These are phyloP conservation scores for Umbellularia californica DNA, from an alignment of 164 flowering plant species.

Conservation along the genomic window DNA sequence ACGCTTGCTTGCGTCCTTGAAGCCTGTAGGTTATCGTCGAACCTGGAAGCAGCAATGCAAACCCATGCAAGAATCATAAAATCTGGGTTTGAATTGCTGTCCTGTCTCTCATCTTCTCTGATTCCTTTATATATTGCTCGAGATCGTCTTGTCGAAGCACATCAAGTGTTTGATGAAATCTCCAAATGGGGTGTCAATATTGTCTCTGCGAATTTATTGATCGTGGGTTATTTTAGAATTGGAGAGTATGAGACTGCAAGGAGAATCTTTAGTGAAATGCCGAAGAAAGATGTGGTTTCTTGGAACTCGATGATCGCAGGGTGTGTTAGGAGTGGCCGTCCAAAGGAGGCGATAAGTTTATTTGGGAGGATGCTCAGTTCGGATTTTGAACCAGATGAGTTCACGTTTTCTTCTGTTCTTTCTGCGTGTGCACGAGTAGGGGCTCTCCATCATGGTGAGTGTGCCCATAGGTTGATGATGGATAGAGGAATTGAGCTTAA, in stretches of 20 bases:
- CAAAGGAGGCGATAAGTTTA: slow-evolving; percentile 38
- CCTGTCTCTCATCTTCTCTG: slow-evolving; percentile 36
- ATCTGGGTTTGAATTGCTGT: slow-evolving; percentile 38
- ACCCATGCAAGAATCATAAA: slow-evolving; percentile 31
- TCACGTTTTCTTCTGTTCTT: slow-evolving; percentile 58
- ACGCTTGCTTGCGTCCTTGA: slow-evolving; percentile 20
- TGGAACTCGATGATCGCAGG: slow-evolving; percentile 68
- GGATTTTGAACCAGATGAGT: slow-evolving; percentile 49
- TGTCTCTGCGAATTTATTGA: slow-evolving; percentile 32
- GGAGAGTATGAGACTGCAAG: slow-evolving; percentile 48
- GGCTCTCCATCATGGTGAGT: slow-evolving; percentile 41
- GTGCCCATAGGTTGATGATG: slow-evolving; percentile 48
- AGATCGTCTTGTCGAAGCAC: slow-evolving; percentile 20
- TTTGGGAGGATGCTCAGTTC: slow-evolving; percentile 38
- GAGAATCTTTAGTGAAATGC: slow-evolving; percentile 41
- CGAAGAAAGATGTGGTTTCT: slow-evolving; percentile 35
- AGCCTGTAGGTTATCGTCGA: slow-evolving; percentile 16
- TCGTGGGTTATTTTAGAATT: slow-evolving; percentile 35
- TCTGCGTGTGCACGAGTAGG: slow-evolving; percentile 62
- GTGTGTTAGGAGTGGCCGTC: slow-evolving; percentile 37
- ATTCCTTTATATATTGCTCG: slow-evolving; percentile 31
- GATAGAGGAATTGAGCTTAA: slow-evolving; percentile 42
- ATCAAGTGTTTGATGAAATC: slow-evolving; percentile 31
- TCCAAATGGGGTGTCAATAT: slow-evolving; percentile 20
- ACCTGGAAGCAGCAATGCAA: neutral